Evolutionary conservation across 805 yeast genomes (phyloP).

Genomic region (Wilhelminamyces savonicus): DNA sequence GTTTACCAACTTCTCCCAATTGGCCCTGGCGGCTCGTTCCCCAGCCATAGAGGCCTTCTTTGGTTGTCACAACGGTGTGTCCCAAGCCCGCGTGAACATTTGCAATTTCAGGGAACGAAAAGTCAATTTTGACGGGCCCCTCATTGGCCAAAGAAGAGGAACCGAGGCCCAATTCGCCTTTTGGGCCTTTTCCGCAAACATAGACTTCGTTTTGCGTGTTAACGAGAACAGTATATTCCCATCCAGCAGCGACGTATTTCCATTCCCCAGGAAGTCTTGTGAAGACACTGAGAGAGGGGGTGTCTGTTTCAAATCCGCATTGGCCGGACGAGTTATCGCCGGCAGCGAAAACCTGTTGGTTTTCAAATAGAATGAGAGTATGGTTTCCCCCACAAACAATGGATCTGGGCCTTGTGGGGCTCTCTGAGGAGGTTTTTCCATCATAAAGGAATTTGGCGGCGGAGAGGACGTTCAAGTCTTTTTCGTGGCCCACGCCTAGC

Average conservation of each 20-base stretch:
- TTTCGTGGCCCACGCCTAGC: conserved; percentile 52
- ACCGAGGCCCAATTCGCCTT: conserved; percentile 69
- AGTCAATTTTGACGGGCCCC: too few species aligned
- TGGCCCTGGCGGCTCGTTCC: conserved; percentile 65
- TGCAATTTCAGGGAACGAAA: conserved; percentile 2
- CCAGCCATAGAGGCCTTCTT: conserved; percentile 55
- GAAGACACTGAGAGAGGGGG: conserved; percentile 10
- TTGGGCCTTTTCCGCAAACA: conserved; percentile 56
- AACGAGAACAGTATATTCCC: conserved; percentile 65
- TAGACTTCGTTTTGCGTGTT: conserved; percentile 34
- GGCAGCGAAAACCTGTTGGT: conserved; percentile 48
- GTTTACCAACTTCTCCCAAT: conserved; percentile 15
- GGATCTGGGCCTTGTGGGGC: conserved; percentile 23
- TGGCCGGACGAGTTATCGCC: conserved; percentile 62
- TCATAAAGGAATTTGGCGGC: conserved; percentile 8
- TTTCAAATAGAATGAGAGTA: conserved; percentile 49
- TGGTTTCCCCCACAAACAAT: conserved; percentile 86
- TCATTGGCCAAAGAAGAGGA: too few species aligned
- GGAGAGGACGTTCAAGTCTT: conserved; percentile 31
- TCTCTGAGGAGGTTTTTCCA: conserved; percentile 12
- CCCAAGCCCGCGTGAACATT: conserved; percentile 36
- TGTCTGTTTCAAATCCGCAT: conserved; percentile 26
- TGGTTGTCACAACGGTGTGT: conserved; percentile 34
- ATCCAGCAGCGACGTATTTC: conserved; percentile 61
- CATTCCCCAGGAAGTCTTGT: conserved; percentile 21